These are phyloP conservation scores for Thyridium curvatum DNA, from an alignment of 2,329 filamentous ascomycete species.

Conservation along the genomic window DNA sequence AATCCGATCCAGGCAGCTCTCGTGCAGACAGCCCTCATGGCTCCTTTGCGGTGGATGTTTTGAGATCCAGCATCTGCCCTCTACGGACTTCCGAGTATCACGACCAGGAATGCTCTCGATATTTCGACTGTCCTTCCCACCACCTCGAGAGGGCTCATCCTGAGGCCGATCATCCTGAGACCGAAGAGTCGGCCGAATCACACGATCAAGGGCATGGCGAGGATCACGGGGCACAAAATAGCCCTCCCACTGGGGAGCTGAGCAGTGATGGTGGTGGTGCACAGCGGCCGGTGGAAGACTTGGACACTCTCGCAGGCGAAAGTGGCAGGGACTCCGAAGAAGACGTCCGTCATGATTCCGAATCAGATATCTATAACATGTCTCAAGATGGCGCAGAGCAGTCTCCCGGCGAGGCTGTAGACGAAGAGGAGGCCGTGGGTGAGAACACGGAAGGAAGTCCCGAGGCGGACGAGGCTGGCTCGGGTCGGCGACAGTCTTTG, in stretches of 20 bases:
- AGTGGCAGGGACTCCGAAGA: background rate
- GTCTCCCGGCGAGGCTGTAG: no score
- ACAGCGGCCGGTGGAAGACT: constrained; percentile 1
- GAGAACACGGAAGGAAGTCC: no score
- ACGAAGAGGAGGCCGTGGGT: no score
- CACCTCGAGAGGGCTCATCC: constrained; percentile 29
- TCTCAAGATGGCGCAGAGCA: no score
- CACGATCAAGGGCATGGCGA: constrained; percentile 12
- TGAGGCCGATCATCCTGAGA: constrained; percentile 5
- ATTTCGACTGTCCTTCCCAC: constrained; percentile 43
- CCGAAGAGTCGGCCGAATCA: no score
- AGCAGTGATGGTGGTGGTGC: constrained; percentile 2
- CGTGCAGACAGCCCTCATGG: no score
- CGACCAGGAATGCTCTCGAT: constrained; percentile 38
- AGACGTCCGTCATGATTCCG: no score
- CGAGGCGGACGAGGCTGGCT: no score
- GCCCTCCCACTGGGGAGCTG: constrained; percentile 4
- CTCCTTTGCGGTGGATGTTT: no score
- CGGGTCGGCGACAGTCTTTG: no score
- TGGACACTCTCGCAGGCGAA: background rate
- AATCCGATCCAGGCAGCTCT: no score
- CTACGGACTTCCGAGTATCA: constrained; percentile 31
- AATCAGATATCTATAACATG: no score
- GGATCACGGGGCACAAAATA: constrained; percentile 8
- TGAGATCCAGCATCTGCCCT: constrained; percentile 18